phyloP scores from a whole-genome alignment of 495 filamentous ascomycete species.

The Clavariopsis aquatica region DNA sequence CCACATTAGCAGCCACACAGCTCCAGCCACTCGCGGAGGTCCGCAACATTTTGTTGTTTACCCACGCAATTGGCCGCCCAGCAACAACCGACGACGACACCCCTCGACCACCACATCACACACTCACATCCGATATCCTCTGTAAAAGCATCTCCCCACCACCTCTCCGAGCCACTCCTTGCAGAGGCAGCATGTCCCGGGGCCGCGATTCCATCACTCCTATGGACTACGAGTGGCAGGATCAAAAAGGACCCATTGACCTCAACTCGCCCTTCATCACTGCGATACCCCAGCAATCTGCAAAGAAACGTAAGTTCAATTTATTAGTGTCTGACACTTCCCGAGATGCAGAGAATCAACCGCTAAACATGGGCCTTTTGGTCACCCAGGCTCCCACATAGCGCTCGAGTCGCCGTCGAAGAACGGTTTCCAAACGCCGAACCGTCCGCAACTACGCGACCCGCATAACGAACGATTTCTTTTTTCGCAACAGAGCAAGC shows the following conservation, averaged over 20 bases:
- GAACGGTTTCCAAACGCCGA: constrained; percentile 37
- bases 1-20: no score
- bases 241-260: constrained; percentile 32
- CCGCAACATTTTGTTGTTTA: constrained; percentile 23
- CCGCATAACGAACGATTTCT: constrained; percentile 51
- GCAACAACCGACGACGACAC: constrained; percentile 16
- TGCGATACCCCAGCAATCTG: background rate
- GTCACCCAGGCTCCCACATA: constrained; percentile 51
- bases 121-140: background rate
- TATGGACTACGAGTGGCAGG: constrained; percentile 40
- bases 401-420: constrained; percentile 57
- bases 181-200: constrained; percentile 12
- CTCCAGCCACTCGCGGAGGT: constrained; percentile 6
- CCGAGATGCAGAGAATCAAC: background rate
- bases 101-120: constrained; percentile 1
- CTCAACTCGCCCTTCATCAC: constrained; percentile 33
- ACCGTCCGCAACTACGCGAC: constrained; percentile 50
- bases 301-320: constrained; percentile 37
- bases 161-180: background rate
- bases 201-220: constrained; percentile 22
- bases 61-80: constrained; percentile 1
- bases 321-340: background rate
- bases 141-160: background rate
- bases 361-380: constrained; percentile 14
- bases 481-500: constrained; percentile 45